A percentile compares a stretch with the other conserved stretches of the same genome.
phyloP scores from a whole-genome alignment of 129 eudicot species.

The Artemisia annua region DNA sequence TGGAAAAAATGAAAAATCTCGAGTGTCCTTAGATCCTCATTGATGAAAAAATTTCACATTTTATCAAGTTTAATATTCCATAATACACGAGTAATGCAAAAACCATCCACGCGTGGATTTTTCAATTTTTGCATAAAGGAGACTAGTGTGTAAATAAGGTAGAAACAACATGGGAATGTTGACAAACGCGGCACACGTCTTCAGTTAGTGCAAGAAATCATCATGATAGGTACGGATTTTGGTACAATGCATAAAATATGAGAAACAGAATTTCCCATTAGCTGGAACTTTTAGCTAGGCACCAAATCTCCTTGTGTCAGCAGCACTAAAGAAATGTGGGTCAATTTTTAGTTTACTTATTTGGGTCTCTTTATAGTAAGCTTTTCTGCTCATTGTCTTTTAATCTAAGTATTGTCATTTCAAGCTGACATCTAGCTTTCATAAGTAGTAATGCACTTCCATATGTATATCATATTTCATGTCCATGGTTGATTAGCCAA shows the following conservation, averaged over 20 bases:
- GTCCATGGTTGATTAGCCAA: no score
- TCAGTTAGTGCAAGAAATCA: slow-evolving; percentile 28
- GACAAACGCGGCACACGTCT: slow-evolving; percentile 25
- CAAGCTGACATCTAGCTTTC: no score
- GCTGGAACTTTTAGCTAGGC: slow-evolving; percentile 21
- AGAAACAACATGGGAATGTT: slow-evolving; percentile 14
- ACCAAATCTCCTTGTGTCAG: slow-evolving; percentile 33
- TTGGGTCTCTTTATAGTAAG: slow-evolving; percentile 4
- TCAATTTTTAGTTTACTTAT: slow-evolving; percentile 14
- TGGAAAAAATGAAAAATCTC: not conserved
- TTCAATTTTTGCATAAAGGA: slow-evolving; percentile 14
- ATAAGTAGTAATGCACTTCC: no score
- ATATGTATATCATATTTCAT: no score
- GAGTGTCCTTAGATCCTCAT: not conserved
- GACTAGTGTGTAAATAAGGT: slow-evolving; percentile 11
- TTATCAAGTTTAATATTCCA: not conserved
- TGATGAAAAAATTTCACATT: slow-evolving; percentile 17
- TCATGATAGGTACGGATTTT: slow-evolving; percentile 34
- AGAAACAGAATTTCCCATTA: slow-evolving; percentile 30
- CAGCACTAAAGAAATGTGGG: slow-evolving; percentile 23
- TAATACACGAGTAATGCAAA: slow-evolving; percentile 12
- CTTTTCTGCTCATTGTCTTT: not conserved
- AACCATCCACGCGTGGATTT: slow-evolving; percentile 11
- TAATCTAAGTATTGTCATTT: not conserved
- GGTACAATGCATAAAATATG: slow-evolving; percentile 32